Evolutionary conservation across 139 green algal species (phyloP).

Genomic region (Astrephomene gubernaculifera): DNA sequence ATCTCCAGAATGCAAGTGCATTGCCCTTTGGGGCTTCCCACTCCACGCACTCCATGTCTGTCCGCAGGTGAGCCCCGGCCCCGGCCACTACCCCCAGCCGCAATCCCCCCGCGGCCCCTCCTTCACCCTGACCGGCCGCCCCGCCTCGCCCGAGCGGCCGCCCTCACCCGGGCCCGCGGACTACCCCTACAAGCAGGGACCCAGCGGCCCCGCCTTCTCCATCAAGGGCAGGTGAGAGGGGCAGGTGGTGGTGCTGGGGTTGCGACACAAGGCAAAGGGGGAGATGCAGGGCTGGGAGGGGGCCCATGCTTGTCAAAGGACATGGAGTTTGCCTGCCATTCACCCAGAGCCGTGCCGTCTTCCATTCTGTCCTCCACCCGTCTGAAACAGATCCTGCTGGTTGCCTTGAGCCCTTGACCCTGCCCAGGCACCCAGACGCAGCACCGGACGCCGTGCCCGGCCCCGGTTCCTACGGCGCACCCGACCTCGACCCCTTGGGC

Average conservation of each 20-base stretch:
- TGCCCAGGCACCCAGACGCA: not conserved
- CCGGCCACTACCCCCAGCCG: conserved; percentile 18
- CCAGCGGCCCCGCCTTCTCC: conserved; percentile 44
- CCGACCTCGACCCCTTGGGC: conserved; percentile 18
- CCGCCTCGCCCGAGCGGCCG: not conserved
- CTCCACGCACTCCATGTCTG: too few species aligned
- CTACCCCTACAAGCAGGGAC: not conserved
- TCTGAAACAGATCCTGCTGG: too few species aligned
- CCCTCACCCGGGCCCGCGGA: conserved; percentile 43
- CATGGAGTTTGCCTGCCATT: too few species aligned
- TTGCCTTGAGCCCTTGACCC: too few species aligned
- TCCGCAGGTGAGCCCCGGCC: not conserved
- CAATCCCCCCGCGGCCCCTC: conserved; percentile 17
- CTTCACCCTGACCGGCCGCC: conserved; percentile 4
- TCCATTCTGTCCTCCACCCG: too few species aligned
- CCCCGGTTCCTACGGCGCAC: conserved; percentile 36
- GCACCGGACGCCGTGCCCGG: conserved; percentile 46
- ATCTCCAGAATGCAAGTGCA: not conserved
- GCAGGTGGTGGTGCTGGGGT: too few species aligned
- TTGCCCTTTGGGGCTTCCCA: not conserved
- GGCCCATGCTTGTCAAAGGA: too few species aligned
- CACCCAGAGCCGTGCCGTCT: too few species aligned
- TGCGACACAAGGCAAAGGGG: too few species aligned
- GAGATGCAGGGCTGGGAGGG: too few species aligned
- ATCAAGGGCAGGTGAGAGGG: conserved; percentile 45